Evolutionary conservation across 2,329 filamentous ascomycete species (phyloP), one percentile per base, ranked within the genome.

Genomic region (Scedosporium dehoogii): DNA sequence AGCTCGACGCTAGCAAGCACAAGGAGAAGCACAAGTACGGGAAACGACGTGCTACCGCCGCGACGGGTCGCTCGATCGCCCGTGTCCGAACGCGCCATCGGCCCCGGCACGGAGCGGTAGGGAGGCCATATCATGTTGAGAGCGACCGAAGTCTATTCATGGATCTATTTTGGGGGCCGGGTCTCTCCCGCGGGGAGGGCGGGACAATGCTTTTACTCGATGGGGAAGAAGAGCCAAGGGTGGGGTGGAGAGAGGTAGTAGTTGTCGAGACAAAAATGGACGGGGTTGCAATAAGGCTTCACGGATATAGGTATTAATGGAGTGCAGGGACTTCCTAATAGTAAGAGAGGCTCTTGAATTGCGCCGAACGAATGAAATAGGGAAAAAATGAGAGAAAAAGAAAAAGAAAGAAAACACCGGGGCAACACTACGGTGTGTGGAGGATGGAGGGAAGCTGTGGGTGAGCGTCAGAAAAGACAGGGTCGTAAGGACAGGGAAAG

Each of bases 51-150:
- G 38, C 21, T 23, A 56, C 51, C 51, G 51, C 21, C 14, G 25
- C 23, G 44, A 48, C 14, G 33, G 33, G 14, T 48, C 44, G 44
- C 23, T 14, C 7, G 25, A 16, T 53, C 21, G 27, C 44, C 44
- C 29, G 44, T 29, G 44, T 18, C 44, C 9, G 25, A 41, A 29
- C 7, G 16, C 9, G 6, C n/a, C 21, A 33, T 56, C 59, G 46
- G 29, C 59, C 38, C 53, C 27, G 33, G 21, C 27, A 27, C 46
- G n/a, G 48, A 51, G 59, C 59, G 46, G 27, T 16, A 27, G 46
- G 23, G 21, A 55, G 18, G 59, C 59, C 59, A 33, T 29, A n/a
- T 61, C 59, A 61, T 61, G 59, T n/a, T 56, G 59, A 42, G 25
- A 41, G 14, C 18, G n/a, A 25, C 29, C 48, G 59, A 38, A 14